phyloP scores from a whole-genome alignment of 805 yeast species.

The Lipomyces lipofer region DNA sequence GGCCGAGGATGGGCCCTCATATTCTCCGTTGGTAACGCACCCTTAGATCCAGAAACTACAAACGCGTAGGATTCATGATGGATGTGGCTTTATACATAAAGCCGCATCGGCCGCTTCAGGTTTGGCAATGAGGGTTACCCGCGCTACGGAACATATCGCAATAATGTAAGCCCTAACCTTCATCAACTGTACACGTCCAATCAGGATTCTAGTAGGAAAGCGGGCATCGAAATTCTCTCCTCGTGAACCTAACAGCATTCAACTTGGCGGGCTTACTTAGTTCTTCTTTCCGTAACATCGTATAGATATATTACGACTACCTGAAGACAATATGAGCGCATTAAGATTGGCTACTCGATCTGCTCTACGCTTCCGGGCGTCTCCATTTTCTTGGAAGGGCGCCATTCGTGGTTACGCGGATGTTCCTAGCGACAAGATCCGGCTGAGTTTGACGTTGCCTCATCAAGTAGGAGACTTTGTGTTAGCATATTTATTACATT shows the following conservation, averaged over 20 bases:
- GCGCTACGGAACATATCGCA: background rate
- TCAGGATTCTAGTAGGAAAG: constrained; percentile 13
- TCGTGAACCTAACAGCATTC: background rate
- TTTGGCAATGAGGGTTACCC: too few species aligned
- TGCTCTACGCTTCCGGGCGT: constrained; percentile 17
- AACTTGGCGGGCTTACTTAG: background rate
- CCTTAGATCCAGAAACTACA: too few species aligned
- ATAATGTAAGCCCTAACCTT: background rate
- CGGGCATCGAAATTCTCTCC: constrained; percentile 7
- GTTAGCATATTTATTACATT: background rate
- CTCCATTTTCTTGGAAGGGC: constrained; percentile 13
- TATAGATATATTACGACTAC: too few species aligned
- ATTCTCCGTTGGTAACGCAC: too few species aligned
- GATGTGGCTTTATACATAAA: too few species aligned
- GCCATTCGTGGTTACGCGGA: constrained; percentile 78
- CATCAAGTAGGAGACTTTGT: constrained; percentile 51
- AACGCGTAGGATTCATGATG: too few species aligned
- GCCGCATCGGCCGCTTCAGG: too few species aligned
- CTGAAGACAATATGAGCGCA: constrained; percentile 19
- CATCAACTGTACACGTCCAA: constrained; percentile 7
- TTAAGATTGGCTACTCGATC: constrained; percentile 24
- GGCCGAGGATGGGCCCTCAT: too few species aligned
- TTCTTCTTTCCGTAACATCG: background rate
- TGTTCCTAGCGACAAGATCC: constrained; percentile 73
- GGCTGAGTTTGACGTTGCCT: constrained; percentile 88